phyloP scores from a whole-genome alignment of 495 filamentous ascomycete species.

The Penicillium cataractarum region DNA sequence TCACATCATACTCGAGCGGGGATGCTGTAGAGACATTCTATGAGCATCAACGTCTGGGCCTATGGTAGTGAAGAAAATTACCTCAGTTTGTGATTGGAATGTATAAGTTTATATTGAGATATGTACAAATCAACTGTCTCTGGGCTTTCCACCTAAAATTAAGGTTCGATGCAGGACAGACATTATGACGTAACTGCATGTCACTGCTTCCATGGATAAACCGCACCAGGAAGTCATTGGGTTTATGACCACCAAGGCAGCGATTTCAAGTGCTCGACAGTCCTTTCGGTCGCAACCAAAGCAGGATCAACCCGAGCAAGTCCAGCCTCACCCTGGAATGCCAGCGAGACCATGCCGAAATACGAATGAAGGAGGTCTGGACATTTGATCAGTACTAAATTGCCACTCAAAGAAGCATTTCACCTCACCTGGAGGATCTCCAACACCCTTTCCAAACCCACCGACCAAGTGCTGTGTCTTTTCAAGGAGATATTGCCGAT shows the following conservation, averaged over 20 bases:
- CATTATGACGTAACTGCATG: not conserved
- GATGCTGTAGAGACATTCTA: not conserved
- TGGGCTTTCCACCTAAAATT: not conserved
- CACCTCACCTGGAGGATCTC: constrained; percentile 68
- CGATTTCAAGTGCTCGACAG: constrained; percentile 45
- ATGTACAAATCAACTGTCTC: too few relatives aligned
- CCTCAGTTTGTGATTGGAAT: too few relatives aligned
- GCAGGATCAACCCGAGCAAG: constrained; percentile 67
- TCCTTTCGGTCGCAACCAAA: constrained; percentile 63
- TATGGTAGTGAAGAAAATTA: not conserved
- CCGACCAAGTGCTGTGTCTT: constrained; percentile 91
- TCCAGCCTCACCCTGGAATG: constrained; percentile 64
- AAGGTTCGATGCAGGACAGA: not conserved
- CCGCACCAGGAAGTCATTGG: not conserved
- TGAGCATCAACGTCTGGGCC: not conserved
- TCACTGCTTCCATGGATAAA: not conserved
- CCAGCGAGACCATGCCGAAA: constrained; percentile 80
- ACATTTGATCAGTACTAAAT: constrained; percentile 20
- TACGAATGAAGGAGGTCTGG: constrained; percentile 86
- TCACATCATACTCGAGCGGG: not conserved
- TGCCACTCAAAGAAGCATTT: constrained; percentile 4
- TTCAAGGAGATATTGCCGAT: constrained; percentile 77
- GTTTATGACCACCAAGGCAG: constrained; percentile 37
- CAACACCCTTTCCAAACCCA: constrained; percentile 84
- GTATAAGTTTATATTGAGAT: too few relatives aligned